Evolutionary conservation across 371 early-diverging fungal genomes (phyloP).

Genomic region (Mucor piriformis): DNA sequence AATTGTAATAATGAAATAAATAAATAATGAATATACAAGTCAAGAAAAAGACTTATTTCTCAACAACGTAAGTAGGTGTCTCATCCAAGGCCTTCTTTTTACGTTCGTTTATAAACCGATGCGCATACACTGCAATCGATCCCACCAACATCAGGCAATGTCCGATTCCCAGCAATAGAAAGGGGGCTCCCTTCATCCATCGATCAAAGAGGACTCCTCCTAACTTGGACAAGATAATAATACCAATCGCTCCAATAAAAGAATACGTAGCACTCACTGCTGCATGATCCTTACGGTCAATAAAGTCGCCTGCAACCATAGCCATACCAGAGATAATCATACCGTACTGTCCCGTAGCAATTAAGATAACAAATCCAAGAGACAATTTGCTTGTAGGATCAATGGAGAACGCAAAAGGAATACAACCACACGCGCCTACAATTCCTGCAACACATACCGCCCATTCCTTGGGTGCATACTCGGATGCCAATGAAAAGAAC

Average conservation of each 20-base stretch:
- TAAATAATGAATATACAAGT: neutral
- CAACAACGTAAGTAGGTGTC: neutral
- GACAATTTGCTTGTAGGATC: conserved; percentile 60
- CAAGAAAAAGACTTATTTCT: too few species aligned
- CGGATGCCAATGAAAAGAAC: conserved; percentile 57
- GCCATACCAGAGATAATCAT: conserved; percentile 76
- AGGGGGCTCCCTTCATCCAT: conserved; percentile 66
- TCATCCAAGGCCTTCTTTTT: neutral
- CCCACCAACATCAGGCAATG: conserved; percentile 39
- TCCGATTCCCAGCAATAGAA: conserved; percentile 59
- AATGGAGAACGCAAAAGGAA: conserved; percentile 58
- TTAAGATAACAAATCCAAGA: conserved; percentile 55
- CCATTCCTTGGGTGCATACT: conserved; percentile 50
- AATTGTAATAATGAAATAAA: neutral
- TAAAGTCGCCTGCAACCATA: conserved; percentile 57
- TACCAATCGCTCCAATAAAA: conserved; percentile 66
- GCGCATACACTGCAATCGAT: conserved; percentile 12
- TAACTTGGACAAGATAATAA: conserved; percentile 49
- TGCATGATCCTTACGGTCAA: conserved; percentile 62
- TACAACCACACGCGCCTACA: conserved; percentile 61
- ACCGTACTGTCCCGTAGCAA: conserved; percentile 76
- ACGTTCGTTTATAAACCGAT: neutral
- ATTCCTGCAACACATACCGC: conserved; percentile 57
- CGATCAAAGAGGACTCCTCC: conserved; percentile 68
- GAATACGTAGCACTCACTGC: conserved; percentile 72